Evolutionary conservation across 768 basidiomycete genomes (phyloP), one percentile per base, ranked within the genome.

Genomic region (Mycena maculata): DNA sequence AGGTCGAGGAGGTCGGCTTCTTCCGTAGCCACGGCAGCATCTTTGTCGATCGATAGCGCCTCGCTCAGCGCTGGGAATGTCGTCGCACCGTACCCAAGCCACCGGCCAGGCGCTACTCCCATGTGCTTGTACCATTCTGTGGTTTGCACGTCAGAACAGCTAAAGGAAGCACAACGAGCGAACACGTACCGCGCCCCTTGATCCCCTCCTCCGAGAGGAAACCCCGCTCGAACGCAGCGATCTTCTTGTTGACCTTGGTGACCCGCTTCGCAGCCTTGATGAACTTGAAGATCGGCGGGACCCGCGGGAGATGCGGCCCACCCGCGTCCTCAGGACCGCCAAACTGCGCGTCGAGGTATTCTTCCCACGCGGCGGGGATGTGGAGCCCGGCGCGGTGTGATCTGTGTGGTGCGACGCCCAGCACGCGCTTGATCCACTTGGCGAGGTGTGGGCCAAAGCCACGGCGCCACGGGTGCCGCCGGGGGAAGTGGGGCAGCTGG

Each of bases 11-110:
- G 84, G 15, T 77, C 75, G 7, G 86, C 84, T 75, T 94, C 93
- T 68, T 85, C 75, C 62, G 85, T 74, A 1, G 89, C 90, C 67
- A 88, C 74, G 0, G 85, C 87, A 7, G 78, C 78, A 72, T 93
- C 89, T 69, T 86, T 82, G 59, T 95, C 92, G 31, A 90, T 83
- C n/a, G 87, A 83, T 71, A 96, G 83, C 1, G 93, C 86, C 75
- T 96, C 94, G 0, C 88, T 92, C 28, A 96, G 80, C 18, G 83
- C 93, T 3, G 94, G 95, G 62, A 96, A 84, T 0, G 93, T 94
- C 0, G 93, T 95, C 4, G 94, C 92, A 6, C 93, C 93, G 72
- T 94, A 93, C 3, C 92, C 92, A 90, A 91, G 86, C 88, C 91
- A 91, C 76, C 92, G 89, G 39, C 94, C 95, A 31, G 95, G 95